Base-by-base conservation (phyloP, 345 rosid genomes). In the Gossypium longicalyx region DNA sequence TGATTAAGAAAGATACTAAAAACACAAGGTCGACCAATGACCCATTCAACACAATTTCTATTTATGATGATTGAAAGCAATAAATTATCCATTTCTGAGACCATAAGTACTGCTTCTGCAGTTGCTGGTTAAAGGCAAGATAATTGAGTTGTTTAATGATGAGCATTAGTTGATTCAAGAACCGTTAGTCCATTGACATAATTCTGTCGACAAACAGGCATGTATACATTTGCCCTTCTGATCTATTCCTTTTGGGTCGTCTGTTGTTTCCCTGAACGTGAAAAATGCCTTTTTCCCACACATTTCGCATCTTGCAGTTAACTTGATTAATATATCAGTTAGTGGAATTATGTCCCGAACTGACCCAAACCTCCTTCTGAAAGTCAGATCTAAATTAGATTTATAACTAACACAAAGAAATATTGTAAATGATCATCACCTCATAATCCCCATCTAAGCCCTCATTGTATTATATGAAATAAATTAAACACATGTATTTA, bases 391-490 rank as follows among this genome's bases (percentile, higher is more conserved):
- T 41, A 12, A 12, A 54, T 19, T 15, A 38, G 43, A 10, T 19
- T 19, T 8, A n/a, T n/a, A 0, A 0, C 44, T 2, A 4, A 2
- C 12, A 0, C 34, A 66, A 2, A 23, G 7, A 23, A 27, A 45
- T 43, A 13, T 0, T 10, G 4, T 15, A 7, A 22, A 22, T 4
- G 19, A 57, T 57, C 52, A 25, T 59, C 57, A 88, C 99, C 99
- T 95, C 68, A 74, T 91, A 93, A 77, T 95, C 99, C 10, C 98
- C 99, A 57, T 93, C 98, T 1, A 95, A 86, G 34, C 99, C 98
- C 4, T 29, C 34, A 3, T 29, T 29, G 34, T 29, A 29, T 29
- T 29, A 29, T 3, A 29, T 29, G 34, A 29, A 29, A 29, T 29
- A 29, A 29, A 29, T 3, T 3, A 29, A 29, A 29, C 34, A 29